Evolutionary conservation across 2,329 filamentous ascomycete species (phyloP).

Genomic region (Hymenotorrendiella dingleyae): DNA sequence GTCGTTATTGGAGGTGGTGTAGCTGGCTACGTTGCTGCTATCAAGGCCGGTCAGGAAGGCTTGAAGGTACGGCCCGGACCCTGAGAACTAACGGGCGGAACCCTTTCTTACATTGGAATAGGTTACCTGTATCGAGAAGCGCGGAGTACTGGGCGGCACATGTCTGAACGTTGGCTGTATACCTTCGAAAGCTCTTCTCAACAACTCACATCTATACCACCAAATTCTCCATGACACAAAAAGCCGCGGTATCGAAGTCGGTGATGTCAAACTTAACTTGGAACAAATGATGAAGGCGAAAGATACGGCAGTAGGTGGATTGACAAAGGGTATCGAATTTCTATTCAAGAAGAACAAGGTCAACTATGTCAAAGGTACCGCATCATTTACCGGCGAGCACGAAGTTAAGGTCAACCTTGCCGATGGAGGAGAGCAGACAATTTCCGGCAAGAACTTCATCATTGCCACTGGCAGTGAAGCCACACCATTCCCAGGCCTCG

Average conservation of each 20-base stretch:
- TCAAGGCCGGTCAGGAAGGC: constrained; percentile 97
- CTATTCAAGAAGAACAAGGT: constrained; percentile 99
- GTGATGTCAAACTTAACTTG: constrained; percentile 94
- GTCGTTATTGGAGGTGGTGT: constrained; percentile 98
- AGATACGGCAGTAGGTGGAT: constrained; percentile 77
- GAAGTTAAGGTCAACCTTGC: constrained; percentile 85
- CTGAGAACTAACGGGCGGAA: constrained; percentile 1
- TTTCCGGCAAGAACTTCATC: constrained; percentile 93
- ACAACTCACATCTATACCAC: constrained; percentile 99
- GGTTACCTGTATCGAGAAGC: constrained; percentile 98
- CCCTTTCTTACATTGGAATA: constrained; percentile 34
- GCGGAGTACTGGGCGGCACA: constrained; percentile 87
- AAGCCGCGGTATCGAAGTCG: constrained; percentile 93
- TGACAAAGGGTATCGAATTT: constrained; percentile 98
- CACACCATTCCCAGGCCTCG: constrained; percentile 91
- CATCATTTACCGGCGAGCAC: constrained; percentile 80
- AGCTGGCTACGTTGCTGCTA: constrained; percentile 96
- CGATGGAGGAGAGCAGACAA: constrained; percentile 83
- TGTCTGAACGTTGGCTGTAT: constrained; percentile 99
- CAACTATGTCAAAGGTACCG: constrained; percentile 93
- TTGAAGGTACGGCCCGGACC: constrained; percentile 63
- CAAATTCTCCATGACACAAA: constrained; percentile 96
- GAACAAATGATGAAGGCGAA: constrained; percentile 98
- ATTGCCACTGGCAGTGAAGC: constrained; percentile 95
- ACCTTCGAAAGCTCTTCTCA: constrained; percentile 97